These are phyloP conservation scores for Venturia carpophila DNA, from an alignment of 2,329 filamentous ascomycete species.

Conservation along the genomic window DNA sequence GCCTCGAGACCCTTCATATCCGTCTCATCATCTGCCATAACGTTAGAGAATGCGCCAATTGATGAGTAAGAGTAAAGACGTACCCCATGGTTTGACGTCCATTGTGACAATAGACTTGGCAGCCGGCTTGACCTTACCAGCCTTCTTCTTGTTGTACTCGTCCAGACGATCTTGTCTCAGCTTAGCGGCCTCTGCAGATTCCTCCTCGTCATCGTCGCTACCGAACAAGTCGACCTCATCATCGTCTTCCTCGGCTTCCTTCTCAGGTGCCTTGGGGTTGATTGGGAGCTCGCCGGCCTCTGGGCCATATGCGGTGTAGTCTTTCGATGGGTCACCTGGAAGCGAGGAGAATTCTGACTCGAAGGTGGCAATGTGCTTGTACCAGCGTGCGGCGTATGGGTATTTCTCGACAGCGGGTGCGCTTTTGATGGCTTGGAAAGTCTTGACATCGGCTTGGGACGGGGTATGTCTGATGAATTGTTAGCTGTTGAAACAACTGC, in stretches of 20 bases:
- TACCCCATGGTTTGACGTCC: conserved; percentile 99
- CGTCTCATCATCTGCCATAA: conserved; percentile 71
- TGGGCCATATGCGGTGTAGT: conserved; percentile 85
- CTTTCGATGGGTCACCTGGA: conserved; percentile 81
- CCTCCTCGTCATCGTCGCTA: conserved; percentile 77
- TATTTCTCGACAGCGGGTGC: conserved; percentile 76
- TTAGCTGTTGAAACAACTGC: conserved; percentile 20
- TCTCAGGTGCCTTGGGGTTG: conserved; percentile 75
- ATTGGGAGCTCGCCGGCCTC: conserved; percentile 67
- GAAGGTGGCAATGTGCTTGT: conserved; percentile 94
- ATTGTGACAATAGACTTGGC: conserved; percentile 96
- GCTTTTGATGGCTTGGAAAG: conserved; percentile 79
- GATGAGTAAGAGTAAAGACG: conserved; percentile 28
- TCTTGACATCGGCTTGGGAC: conserved; percentile 91
- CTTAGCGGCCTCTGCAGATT: conserved; percentile 77
- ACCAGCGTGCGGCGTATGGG: conserved; percentile 93
- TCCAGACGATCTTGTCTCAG: conserved; percentile 83
- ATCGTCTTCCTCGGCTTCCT: conserved; percentile 55
- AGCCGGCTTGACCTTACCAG: conserved; percentile 77
- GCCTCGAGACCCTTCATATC: conserved; percentile 76
- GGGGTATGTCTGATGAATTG: conserved; percentile 48
- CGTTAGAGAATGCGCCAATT: conserved; percentile 13
- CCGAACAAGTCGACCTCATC: conserved; percentile 92
- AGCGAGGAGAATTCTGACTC: conserved; percentile 88
- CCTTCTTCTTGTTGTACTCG: conserved; percentile 97